phyloP scores from a whole-genome alignment of 441 rosid species.

The Adansonia rubrostipa region DNA sequence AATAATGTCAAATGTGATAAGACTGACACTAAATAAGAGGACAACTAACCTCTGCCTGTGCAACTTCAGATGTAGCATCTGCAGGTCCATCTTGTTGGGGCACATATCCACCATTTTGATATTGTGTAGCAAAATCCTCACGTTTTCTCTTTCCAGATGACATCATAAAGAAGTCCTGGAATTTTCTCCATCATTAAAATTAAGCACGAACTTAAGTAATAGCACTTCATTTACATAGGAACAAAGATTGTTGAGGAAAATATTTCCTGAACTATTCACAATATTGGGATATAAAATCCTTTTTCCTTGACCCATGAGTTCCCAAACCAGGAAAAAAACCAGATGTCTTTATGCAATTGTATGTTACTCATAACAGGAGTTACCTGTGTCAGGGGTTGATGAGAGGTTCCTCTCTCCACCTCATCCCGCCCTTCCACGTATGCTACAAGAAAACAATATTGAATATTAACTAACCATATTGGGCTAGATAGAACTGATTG shows the following conservation, averaged over 20 bases:
- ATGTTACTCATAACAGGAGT: constrained; percentile 27
- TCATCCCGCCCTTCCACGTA: constrained; percentile 94
- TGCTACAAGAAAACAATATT: constrained; percentile 51
- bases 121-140: constrained; percentile 64
- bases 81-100: constrained; percentile 98
- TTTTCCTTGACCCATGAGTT: not conserved
- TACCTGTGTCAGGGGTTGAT: constrained; percentile 84
- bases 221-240: constrained; percentile 24
- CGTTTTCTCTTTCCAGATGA: constrained; percentile 92
- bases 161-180: constrained; percentile 82
- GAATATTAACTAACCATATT: constrained; percentile 31
- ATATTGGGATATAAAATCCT: constrained; percentile 16
- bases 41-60: constrained; percentile 43
- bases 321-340: constrained; percentile 18
- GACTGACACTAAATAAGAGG: not conserved
- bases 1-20: not conserved
- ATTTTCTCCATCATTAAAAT: constrained; percentile 36
- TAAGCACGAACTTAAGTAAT: constrained; percentile 29
- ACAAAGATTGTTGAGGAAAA: constrained; percentile 20
- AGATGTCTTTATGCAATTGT: constrained; percentile 18
- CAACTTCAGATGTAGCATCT: constrained; percentile 45
- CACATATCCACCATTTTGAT: constrained; percentile 78
- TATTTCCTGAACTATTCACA: constrained; percentile 24
- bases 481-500: not conserved
- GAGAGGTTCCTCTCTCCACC: constrained; percentile 73